phyloP scores from a whole-genome alignment of 2,329 filamentous ascomycete species.

The Tolypocladium cylindrosporum region DNA sequence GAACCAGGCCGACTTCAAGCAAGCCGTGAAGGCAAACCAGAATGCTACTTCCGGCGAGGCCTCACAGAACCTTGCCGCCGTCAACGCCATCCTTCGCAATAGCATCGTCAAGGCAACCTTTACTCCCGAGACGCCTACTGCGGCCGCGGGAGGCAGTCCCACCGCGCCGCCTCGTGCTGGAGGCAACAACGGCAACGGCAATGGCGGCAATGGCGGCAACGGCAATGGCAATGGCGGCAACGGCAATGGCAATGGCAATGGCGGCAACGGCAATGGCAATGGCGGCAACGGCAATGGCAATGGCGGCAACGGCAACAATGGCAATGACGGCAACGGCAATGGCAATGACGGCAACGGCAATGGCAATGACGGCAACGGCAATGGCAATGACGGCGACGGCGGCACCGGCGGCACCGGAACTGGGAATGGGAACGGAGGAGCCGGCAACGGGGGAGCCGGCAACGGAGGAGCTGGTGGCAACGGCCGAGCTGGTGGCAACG shows the following conservation, averaged over 20 bases:
- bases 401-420: background rate
- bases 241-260: background rate
- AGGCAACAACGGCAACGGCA: slow-evolving; percentile 1
- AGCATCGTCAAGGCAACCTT: slow-evolving; percentile 17
- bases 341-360: background rate
- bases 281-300: background rate
- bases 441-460: background rate
- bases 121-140: slow-evolving; percentile 21
- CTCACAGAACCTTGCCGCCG: slow-evolving; percentile 23
- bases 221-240: background rate
- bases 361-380: background rate
- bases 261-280: background rate
- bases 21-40: slow-evolving; percentile 29
- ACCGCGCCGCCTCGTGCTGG: slow-evolving; percentile 2
- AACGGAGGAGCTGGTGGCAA: background rate
- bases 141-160: slow-evolving; percentile 2
- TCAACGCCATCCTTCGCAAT: slow-evolving; percentile 24
- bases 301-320: slow-evolving; percentile 1
- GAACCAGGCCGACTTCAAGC: slow-evolving; percentile 39
- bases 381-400: slow-evolving; percentile 1
- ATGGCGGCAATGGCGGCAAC: background rate
- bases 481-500: background rate
- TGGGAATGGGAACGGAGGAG: background rate
- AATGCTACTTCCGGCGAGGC: slow-evolving; percentile 22
- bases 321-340: background rate